Percentiles rank a stretch among this genome's conserved stretches.
These are phyloP conservation scores for Corymbia citriodora DNA, from an alignment of 441 rosid genomes.

Conservation along the genomic window DNA sequence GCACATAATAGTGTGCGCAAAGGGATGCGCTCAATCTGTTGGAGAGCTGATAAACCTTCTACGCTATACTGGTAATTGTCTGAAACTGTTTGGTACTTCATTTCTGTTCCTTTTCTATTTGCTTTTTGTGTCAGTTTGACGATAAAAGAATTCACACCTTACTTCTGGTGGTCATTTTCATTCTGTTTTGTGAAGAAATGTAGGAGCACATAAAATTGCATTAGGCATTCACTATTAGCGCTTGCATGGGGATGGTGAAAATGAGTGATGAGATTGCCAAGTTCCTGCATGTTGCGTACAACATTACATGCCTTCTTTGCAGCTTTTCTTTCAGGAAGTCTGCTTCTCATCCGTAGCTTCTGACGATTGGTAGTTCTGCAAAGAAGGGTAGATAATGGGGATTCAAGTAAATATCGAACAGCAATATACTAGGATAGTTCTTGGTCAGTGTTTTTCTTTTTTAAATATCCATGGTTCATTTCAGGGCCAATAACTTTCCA, in stretches of 20 bases:
- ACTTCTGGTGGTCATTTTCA: not conserved
- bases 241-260: not conserved
- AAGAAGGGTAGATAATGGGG: not conserved
- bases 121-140: not conserved
- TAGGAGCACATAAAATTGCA: not conserved
- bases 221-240: not conserved
- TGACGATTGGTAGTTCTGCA: not conserved
- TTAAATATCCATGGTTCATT: not conserved
- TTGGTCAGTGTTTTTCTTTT: not conserved
- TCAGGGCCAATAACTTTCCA: not conserved
- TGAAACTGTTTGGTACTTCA: not conserved
- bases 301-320: not conserved
- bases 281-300: not conserved
- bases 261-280: not conserved
- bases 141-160: not conserved
- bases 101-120: not conserved
- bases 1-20: constrained; percentile 79
- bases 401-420: not conserved
- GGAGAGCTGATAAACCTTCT: constrained; percentile 96
- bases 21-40: constrained; percentile 83
- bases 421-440: not conserved
- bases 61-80: constrained; percentile 65
- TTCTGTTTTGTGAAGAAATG: not conserved
- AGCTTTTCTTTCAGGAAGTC: not conserved
- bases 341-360: not conserved